Evolutionary conservation across 2,329 filamentous ascomycete species (phyloP).

Genomic region (Metarhizium robertsii): DNA sequence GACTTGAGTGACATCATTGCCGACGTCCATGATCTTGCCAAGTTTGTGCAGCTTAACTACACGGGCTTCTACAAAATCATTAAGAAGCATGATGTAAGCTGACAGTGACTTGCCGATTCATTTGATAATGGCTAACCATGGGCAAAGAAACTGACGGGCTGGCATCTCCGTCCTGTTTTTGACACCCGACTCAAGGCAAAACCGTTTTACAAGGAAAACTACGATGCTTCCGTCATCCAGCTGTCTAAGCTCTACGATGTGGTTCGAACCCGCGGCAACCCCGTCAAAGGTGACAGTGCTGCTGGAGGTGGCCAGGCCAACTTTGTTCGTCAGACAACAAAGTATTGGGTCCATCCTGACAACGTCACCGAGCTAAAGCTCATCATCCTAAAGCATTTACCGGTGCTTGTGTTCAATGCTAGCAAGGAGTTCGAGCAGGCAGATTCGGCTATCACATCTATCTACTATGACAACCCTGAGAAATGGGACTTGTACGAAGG

Average conservation of each 20-base stretch:
- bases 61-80: conserved; percentile 99
- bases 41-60: conserved; percentile 97
- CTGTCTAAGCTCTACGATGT: conserved; percentile 92
- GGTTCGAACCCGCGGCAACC: conserved; percentile 86
- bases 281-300: conserved; percentile 81
- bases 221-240: conserved; percentile 90
- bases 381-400: conserved; percentile 94
- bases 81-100: conserved; percentile 90
- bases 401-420: conserved; percentile 92
- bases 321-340: conserved; percentile 94
- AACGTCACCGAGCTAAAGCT: conserved; percentile 98
- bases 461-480: conserved; percentile 94
- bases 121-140: background rate
- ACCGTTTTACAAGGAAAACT: conserved; percentile 98
- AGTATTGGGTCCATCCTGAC: conserved; percentile 98
- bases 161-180: conserved; percentile 93
- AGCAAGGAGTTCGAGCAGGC: conserved; percentile 90
- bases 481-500: conserved; percentile 93
- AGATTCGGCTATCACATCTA: conserved; percentile 93
- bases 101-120: background rate
- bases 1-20: conserved; percentile 96
- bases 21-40: conserved; percentile 94
- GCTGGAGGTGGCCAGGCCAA: conserved; percentile 89
- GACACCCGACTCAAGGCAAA: conserved; percentile 89
- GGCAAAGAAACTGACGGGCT: conserved; percentile 77